Percentiles rank a stretch among this genome's conserved stretches.
These are phyloP conservation scores for Cyclotella atomus DNA, from an alignment of 108 stramenopile species.

Conservation along the genomic window DNA sequence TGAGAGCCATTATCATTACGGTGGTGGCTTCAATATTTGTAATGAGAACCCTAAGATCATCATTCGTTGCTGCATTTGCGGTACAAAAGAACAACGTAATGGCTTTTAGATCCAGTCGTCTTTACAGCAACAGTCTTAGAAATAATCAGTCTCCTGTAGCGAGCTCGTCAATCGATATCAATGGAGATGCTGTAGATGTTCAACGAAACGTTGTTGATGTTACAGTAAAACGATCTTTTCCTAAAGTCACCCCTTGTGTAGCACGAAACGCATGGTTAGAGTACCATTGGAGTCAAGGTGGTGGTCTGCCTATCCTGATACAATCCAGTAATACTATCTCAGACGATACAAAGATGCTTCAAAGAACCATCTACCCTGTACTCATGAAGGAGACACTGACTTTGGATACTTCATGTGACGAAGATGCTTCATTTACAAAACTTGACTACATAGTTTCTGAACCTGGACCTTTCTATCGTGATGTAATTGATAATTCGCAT, in stretches of 20 bases:
- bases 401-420: not conserved
- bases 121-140: too few relatives aligned
- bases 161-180: not conserved
- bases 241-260: conserved; percentile 11
- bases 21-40: too few relatives aligned
- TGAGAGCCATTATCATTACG: too few relatives aligned
- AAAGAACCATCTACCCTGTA: conserved; percentile 42
- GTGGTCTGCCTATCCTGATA: conserved; percentile 49
- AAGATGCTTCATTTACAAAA: not conserved
- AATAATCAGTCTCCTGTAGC: too few relatives aligned
- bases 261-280: conserved; percentile 52
- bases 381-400: conserved; percentile 43
- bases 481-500: conserved; percentile 43
- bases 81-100: too few relatives aligned
- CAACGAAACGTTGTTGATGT: conserved; percentile 10
- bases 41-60: too few relatives aligned
- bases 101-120: too few relatives aligned
- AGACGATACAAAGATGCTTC: not conserved
- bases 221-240: conserved; percentile 9
- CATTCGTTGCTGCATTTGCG: too few relatives aligned
- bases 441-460: conserved; percentile 44
- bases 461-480: conserved; percentile 46
- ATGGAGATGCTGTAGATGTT: not conserved
- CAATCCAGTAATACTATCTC: not conserved
- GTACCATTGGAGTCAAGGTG: conserved; percentile 53